A percentile compares a stretch with the other conserved stretches of the same genome.
Conservation (phyloP, 176 grass and related monocot genomes). For the Guadua angustifolia region DNA sequence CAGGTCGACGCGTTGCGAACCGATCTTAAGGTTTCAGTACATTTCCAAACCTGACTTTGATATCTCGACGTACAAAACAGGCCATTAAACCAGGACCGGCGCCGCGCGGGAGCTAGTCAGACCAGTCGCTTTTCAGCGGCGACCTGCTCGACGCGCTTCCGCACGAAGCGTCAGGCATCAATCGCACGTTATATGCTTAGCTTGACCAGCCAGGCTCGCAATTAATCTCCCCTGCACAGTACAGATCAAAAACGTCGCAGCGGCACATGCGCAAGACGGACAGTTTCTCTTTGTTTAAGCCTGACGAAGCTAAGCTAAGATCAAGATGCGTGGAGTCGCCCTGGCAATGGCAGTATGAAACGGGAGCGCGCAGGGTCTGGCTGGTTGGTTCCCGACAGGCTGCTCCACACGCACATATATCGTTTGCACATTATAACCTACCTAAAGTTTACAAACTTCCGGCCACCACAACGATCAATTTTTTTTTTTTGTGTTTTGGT, state of each 20-base stretch:
- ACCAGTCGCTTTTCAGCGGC: not conserved
- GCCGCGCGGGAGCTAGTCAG: not conserved
- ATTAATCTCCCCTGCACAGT: not conserved
- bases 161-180: conserved; percentile 4
- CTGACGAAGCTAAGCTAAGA: conserved; percentile 12
- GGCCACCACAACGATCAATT: too few relatives aligned
- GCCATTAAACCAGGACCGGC: not conserved
- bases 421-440: too few relatives aligned
- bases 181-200: not conserved
- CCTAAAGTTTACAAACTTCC: too few relatives aligned
- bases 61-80: not conserved
- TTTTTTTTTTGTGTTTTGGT: too few relatives aligned
- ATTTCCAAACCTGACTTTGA: not conserved
- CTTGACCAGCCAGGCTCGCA: conserved; percentile 32
- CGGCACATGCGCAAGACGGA: conserved; percentile 38
- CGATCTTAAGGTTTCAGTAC: not conserved
- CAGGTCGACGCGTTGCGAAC: not conserved
- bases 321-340: not conserved
- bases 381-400: conserved; percentile 45
- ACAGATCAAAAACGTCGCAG: not conserved
- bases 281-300: conserved; percentile 11
- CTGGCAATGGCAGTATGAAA: conserved; percentile 29
- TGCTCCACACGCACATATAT: not conserved
- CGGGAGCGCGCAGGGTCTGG: conserved; percentile 24
- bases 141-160: conserved; percentile 18